Base-by-base conservation (phyloP, 2,329 filamentous ascomycete species). In the Penicillium sp. region DNA sequence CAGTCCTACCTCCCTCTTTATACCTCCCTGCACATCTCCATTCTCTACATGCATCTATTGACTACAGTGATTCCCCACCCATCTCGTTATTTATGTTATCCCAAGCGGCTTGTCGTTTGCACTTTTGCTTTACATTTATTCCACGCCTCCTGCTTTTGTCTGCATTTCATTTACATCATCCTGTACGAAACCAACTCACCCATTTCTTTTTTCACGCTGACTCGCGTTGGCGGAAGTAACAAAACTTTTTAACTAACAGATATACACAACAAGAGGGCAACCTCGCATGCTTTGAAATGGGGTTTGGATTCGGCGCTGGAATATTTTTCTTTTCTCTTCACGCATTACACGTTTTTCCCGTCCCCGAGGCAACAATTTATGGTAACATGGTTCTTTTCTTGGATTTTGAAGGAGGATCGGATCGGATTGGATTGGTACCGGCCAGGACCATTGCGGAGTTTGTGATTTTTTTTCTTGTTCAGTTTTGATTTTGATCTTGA, bases 191-290 rank as follows among this genome's bases (percentile, higher is more conserved):
- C 21, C 12, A 26, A 40, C 23, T 13, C n/a, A 15, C 21, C 8
- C 36, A n/a, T n/a, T n/a, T n/a, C 23, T 32, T 18, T 34, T 26
- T 46, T 18, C 20, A 26, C 30, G 23, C 27, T 27, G 49, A 29
- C 33, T 39, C 26, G 20, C 49, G 12, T 26, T 24, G 36, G 36
- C 13, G 23, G 26, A 40, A 17, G 39, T 13, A 41, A 41, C 15
- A 53, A 58, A 57, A 41, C 26, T 29, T 48, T 45, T 21, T 29
- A 49, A 40, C 40, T 24, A 49, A 40, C 42, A 58, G 51, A 52
- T 52, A 54, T 51, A 58, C 46, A 59, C 53, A 39, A 54, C 46
- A 49, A 55, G 61, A 61, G 61, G 61, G 59, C 61, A 37, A 63
- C 61, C 61, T 62, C 61, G 52, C 30, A 55, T 58, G 40, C 45